Base-by-base conservation (phyloP, 441 rosid genomes). In the Gossypium schwendimanii region DNA sequence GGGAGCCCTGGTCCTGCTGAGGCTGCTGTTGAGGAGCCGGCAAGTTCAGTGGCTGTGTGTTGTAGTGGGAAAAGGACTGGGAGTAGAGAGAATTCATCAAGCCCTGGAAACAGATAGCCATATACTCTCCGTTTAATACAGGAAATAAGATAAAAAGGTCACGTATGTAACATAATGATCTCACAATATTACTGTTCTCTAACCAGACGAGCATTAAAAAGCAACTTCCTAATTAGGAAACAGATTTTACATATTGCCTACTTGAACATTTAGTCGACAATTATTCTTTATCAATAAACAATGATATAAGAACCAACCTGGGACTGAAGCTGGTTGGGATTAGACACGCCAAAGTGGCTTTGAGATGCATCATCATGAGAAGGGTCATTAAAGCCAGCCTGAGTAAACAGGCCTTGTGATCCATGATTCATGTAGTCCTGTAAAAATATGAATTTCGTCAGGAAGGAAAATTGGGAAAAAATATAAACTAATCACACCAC, bases 361-460 rank as follows among this genome's bases (percentile, higher is more conserved):
- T 89, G 96, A 2, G 92, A 87, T 58, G 85, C 87, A 81, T 91
- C 96, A 78, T 95, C 98, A 84, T 89, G 98, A 14, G 92, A 79
- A 23, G 97, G 80, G 72, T 96, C 97, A 49, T 75, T 82, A 79
- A 88, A 91, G 82, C 96, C 97, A 77, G 84, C 95, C 77, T 93
- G 99, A 71, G 95, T 89, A 81, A 93, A 96, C 58, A 91, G 85
- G 47, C 97, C 98, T 79, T 95, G 98, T 21, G 91, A 87, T 77
- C 97, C 98, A 79, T 91, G 98, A 79, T 85, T 73, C 91, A 91
- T 90, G 78, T 90, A 96, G 83, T 93, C 97, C 98, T 96, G 83
- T 70, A 45, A 76, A 71, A 69, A 1, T 73, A 54, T 54, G 47
- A 70, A 9, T 10, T 36, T 68, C 18, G 28, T 58, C 26, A 69